These are phyloP conservation scores for Rosa persica DNA, from an alignment of 306 rosid genomes.

Conservation along the genomic window DNA sequence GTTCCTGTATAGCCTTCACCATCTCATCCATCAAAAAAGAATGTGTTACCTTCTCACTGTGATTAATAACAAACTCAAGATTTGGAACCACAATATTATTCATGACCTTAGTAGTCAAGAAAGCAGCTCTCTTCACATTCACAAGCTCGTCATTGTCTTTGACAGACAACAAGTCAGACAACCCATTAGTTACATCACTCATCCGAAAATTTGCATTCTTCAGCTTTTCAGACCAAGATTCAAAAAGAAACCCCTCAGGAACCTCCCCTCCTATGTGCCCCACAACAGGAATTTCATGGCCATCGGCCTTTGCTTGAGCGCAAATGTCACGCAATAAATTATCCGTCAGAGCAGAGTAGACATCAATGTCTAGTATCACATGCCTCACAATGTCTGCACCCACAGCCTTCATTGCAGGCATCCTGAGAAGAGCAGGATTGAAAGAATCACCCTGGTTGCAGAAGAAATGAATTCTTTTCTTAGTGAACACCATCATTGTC, in stretches of 20 bases:
- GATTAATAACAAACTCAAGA: no score
- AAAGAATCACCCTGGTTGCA: constrained; percentile 80
- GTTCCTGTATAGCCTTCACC: no score
- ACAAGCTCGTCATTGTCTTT: constrained; percentile 68
- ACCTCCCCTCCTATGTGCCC: constrained; percentile 78
- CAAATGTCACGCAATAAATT: no score
- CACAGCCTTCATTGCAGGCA: constrained; percentile 62
- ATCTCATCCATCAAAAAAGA: no score
- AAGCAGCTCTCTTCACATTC: constrained; percentile 75
- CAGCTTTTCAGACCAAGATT: constrained; percentile 67
- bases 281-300: constrained; percentile 19
- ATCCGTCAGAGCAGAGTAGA: no score
- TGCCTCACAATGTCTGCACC: constrained; percentile 73
- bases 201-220: constrained; percentile 50
- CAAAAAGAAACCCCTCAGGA: constrained; percentile 76
- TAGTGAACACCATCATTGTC: constrained; percentile 76
- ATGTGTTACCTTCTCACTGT: no score
- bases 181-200: constrained; percentile 67
- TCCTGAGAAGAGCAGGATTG: constrained; percentile 53
- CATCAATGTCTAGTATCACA: constrained; percentile 64
- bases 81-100: no score
- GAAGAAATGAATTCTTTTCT: constrained; percentile 71
- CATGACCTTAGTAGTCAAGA: constrained; percentile 72
- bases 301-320: no score
- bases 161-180: constrained; percentile 60